Base-by-base conservation (phyloP, 2,329 filamentous ascomycete species). In the Nectriaceae sp. region DNA sequence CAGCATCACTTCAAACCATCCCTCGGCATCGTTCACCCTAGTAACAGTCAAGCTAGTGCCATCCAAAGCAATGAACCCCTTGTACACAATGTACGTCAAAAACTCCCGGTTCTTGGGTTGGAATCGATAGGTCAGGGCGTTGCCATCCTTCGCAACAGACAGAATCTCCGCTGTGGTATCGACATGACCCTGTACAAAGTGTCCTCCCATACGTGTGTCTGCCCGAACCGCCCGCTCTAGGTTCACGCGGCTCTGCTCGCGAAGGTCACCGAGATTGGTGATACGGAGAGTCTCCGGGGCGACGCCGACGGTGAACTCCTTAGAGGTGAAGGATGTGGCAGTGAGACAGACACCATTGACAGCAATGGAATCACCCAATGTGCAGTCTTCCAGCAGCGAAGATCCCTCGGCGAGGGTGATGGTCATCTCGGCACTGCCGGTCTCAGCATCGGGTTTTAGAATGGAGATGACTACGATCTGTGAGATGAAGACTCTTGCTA, bases 131-230 rank as follows among this genome's bases (percentile, higher is more conserved):
- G 90, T 95, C 52, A 96, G 70, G 5, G 94, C 90, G 72, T 97
- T 96, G 48, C 93, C 91, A 70, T 99, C 94, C 3, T 86, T 84
- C 16, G 80, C 85, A 29, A 88, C 81, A 37, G 82, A 80, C 33
- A 86, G 66, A 52, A 99, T 88, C 37, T 80, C 82, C 0, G 93
- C 94, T 33, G 87, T 84, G 11, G 90, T 93, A 71, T 99, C 95
- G 52, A 99, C 93, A 70, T 99, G 94, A 35, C 94, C 94, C 73
- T 99, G 95, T 24, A 97, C 93, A 64, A 97, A 96, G 74, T 99
- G 94, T 1, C 94, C 94, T 40, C 95, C 94, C 90, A 99, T 97
- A 46, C 94, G 89, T 39, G 93, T 97, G 62, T 88, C 83, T 4
- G 91, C 90, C 16, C 88, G 87, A 45, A 99, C 92, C 3, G 94